Evolutionary conservation across 148 eudicot species (phyloP).

Genomic region (Amaranthus cruentus): DNA sequence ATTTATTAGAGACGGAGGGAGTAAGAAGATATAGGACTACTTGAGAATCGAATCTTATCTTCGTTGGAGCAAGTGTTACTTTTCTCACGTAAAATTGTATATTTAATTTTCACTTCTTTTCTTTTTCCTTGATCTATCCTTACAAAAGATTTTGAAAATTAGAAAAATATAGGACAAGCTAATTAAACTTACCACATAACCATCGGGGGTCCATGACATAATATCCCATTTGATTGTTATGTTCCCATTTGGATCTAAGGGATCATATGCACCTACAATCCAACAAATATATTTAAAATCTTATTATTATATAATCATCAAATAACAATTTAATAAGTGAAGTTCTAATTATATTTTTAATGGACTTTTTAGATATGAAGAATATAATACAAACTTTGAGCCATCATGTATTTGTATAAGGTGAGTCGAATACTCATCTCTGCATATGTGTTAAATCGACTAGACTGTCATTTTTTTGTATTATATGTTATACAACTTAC

Average conservation of each 20-base stretch:
- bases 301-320: not conserved
- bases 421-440: too few species aligned
- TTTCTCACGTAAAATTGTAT: too few species aligned
- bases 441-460: too few species aligned
- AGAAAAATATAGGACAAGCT: not conserved
- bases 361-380: not conserved
- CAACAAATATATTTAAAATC: not conserved
- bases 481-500: too few species aligned
- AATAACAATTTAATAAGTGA: not conserved
- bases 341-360: not conserved
- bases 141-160: not conserved
- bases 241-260: constrained; percentile 90
- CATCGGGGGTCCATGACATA: constrained; percentile 84
- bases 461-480: too few species aligned
- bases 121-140: too few species aligned
- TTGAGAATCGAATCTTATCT: too few species aligned
- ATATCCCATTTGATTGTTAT: constrained; percentile 87
- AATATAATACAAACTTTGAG: not conserved
- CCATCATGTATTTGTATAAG: too few species aligned
- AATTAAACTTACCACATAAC: constrained; percentile 50
- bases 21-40: too few species aligned
- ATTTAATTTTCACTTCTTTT: too few species aligned
- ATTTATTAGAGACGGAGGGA: too few species aligned
- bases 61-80: too few species aligned
- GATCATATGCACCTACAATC: constrained; percentile 69